Conservation (phyloP, 805 yeast species). For the Teunomyces gatunensis region DNA sequence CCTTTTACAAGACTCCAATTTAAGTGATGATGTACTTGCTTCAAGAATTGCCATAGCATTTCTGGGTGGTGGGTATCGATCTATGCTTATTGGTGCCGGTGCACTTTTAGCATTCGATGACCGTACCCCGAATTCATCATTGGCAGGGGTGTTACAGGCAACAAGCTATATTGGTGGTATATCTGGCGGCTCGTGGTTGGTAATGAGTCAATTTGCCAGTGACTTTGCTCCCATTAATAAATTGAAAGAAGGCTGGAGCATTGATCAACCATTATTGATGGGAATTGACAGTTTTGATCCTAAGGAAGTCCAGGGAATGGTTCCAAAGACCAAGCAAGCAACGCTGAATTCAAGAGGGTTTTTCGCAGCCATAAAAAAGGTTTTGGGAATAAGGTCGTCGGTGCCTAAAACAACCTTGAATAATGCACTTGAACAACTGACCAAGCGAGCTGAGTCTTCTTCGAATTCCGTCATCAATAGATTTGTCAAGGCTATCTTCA, state of each 20-base stretch:
- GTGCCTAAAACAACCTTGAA: background rate
- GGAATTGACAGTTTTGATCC: conserved; percentile 58
- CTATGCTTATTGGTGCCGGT: conserved; percentile 62
- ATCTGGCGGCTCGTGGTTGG: conserved; percentile 74
- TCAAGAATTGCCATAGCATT: conserved; percentile 39
- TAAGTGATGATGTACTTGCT: conserved; percentile 28
- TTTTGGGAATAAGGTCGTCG: background rate
- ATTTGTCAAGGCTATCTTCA: background rate
- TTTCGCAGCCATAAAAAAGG: conserved; percentile 2
- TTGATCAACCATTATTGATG: conserved; percentile 47
- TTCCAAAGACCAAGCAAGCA: background rate
- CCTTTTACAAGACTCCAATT: conserved; percentile 26
- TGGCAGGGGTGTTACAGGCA: conserved; percentile 55
- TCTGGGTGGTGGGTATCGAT: conserved; percentile 56
- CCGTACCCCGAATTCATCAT: conserved; percentile 33
- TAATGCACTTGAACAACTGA: background rate
- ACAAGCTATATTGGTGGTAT: conserved; percentile 59
- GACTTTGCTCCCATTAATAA: conserved; percentile 27
- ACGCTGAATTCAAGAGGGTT: background rate
- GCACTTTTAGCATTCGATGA: conserved; percentile 49
- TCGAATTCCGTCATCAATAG: background rate
- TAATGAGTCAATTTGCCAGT: conserved; percentile 42
- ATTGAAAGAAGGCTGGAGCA: conserved; percentile 36
- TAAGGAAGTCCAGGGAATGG: background rate
- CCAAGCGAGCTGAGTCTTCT: background rate